These are phyloP conservation scores for Trichoderma gamsii DNA, from an alignment of 495 filamentous ascomycete genomes.

Conservation along the genomic window DNA sequence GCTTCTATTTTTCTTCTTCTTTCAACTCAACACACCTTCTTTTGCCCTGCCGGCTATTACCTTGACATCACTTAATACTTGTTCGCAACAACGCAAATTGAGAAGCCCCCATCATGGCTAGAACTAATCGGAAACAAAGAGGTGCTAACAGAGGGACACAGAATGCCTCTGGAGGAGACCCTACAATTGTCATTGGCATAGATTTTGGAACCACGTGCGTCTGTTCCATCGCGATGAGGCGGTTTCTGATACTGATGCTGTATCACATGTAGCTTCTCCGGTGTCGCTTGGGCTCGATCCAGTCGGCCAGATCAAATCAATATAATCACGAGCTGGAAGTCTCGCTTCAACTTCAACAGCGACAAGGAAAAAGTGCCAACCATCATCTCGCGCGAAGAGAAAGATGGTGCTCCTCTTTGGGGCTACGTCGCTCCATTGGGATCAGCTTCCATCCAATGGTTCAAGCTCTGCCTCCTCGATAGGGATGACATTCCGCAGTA, in stretches of 20 bases:
- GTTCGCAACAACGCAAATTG: background rate
- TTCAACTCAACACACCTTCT: background rate
- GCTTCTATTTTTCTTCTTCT: background rate
- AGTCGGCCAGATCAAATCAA: conserved; percentile 15
- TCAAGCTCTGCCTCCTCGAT: conserved; percentile 30
- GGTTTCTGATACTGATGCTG: background rate
- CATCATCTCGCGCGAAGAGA: conserved; percentile 16
- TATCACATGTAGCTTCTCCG: conserved; percentile 20
- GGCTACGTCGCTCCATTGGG: conserved; percentile 23
- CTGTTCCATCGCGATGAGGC: background rate
- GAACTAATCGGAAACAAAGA: background rate
- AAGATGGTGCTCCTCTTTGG: conserved; percentile 19
- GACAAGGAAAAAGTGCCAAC: conserved; percentile 23
- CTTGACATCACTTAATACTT: background rate
- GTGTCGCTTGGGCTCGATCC: conserved; percentile 18
- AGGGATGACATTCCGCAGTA: conserved; percentile 22
- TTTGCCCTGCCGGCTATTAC: too few relatives aligned
- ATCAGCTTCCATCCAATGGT: conserved; percentile 24
- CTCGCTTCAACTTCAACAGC: background rate
- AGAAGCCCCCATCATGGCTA: background rate
- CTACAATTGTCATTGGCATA: conserved; percentile 17
- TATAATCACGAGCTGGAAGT: conserved; percentile 18
- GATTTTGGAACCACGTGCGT: conserved; percentile 27
- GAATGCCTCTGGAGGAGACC: background rate
- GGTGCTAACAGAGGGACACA: background rate